phyloP scores from a whole-genome alignment of 441 rosid genomes.

The Macaranga tanarius region DNA sequence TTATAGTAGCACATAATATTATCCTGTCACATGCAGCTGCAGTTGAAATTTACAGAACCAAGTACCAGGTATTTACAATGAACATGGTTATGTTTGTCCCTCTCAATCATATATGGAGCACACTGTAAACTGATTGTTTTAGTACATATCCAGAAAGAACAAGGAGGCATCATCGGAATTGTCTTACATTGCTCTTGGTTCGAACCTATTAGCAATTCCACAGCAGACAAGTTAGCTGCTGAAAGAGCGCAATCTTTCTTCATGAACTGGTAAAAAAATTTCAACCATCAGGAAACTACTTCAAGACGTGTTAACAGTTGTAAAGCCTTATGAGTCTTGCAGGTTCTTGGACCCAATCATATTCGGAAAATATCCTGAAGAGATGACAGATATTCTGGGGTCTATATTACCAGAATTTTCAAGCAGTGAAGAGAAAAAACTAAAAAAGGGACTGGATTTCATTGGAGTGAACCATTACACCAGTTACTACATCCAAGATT shows the following conservation, averaged over 20 bases:
- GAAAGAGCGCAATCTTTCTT: constrained; percentile 59
- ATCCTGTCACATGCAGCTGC: constrained; percentile 72
- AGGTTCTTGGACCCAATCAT: constrained; percentile 73
- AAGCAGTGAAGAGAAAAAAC: constrained; percentile 33
- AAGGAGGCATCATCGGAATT: constrained; percentile 62
- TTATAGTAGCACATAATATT: constrained; percentile 62
- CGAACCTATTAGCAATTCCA: constrained; percentile 59
- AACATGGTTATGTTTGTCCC: not conserved
- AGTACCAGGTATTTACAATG: constrained; percentile 52
- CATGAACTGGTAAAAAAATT: constrained; percentile 45
- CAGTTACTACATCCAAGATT: constrained; percentile 54
- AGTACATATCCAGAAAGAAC: constrained; percentile 38
- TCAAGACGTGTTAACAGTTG: not conserved
- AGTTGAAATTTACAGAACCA: constrained; percentile 44
- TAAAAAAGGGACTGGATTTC: constrained; percentile 51
- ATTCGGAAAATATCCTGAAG: constrained; percentile 54
- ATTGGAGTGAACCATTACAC: constrained; percentile 68
- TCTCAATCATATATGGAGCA: not conserved
- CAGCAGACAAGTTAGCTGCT: constrained; percentile 48
- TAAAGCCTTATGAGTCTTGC: not conserved
- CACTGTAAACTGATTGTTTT: not conserved
- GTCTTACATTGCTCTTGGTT: constrained; percentile 53
- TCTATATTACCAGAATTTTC: constrained; percentile 48
- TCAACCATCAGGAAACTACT: not conserved
- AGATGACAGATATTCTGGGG: constrained; percentile 57